Conservation (phyloP, 2,329 filamentous ascomycete species). For the Monosporascus sp. region DNA sequence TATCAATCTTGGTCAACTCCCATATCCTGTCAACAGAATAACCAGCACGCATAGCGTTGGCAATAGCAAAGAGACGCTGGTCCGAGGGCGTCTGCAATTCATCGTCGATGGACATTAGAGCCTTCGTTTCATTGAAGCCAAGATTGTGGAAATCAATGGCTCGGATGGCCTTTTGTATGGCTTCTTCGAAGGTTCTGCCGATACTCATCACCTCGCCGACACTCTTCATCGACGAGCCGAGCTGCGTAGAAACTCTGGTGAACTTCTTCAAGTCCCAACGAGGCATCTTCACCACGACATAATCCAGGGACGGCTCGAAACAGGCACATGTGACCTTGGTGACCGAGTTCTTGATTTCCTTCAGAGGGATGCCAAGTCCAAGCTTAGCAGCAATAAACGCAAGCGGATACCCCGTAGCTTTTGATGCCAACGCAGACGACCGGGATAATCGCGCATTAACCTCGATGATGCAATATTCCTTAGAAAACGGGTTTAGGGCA, state of each 20-base stretch:
- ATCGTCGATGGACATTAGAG: conserved; percentile 91
- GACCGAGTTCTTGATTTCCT: conserved; percentile 94
- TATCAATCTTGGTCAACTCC: conserved; percentile 97
- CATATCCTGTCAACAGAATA: conserved; percentile 96
- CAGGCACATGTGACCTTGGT: conserved; percentile 95
- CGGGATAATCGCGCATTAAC: conserved; percentile 95
- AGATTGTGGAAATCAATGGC: conserved; percentile 93
- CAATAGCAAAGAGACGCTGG: conserved; percentile 93
- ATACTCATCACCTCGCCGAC: conserved; percentile 99
- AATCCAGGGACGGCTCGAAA: conserved; percentile 97
- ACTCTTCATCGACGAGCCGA: conserved; percentile 99
- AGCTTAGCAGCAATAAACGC: conserved; percentile 97
- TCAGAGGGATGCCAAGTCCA: conserved; percentile 87
- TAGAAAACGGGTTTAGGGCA: conserved; percentile 88
- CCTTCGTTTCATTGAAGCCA: conserved; percentile 86
- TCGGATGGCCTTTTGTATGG: conserved; percentile 96
- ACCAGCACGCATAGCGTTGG: conserved; percentile 92
- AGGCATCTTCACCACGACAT: conserved; percentile 97
- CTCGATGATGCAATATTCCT: conserved; percentile 98
- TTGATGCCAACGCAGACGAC: conserved; percentile 92
- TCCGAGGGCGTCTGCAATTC: conserved; percentile 97
- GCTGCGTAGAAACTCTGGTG: conserved; percentile 88
- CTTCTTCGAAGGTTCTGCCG: conserved; percentile 93
- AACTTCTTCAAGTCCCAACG: conserved; percentile 99
- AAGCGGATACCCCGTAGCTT: conserved; percentile 92